phyloP scores from a whole-genome alignment of 805 yeast genomes.

The Yamadazyma tumulicola region DNA sequence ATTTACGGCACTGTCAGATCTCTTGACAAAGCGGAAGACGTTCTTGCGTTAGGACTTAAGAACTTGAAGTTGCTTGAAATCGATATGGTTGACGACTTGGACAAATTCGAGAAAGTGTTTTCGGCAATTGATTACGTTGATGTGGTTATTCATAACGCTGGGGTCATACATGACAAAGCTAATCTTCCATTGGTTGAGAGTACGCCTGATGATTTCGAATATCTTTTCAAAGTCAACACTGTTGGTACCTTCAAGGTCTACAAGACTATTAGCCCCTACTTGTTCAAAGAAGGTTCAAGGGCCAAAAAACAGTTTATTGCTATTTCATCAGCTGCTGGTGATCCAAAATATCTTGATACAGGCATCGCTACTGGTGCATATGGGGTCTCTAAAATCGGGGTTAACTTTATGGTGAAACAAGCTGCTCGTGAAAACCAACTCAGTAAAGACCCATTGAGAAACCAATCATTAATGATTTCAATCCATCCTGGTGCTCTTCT shows the following conservation, averaged over 20 bases:
- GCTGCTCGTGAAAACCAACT: constrained; percentile 16
- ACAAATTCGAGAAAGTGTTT: constrained; percentile 6
- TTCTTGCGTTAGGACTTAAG: constrained; percentile 1
- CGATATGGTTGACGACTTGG: constrained; percentile 6
- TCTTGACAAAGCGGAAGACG: constrained; percentile 15
- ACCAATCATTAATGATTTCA: constrained; percentile 24
- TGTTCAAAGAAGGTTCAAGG: constrained; percentile 12
- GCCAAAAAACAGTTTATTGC: not conserved
- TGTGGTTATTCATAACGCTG: constrained; percentile 33
- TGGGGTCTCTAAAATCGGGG: constrained; percentile 33
- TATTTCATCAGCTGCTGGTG: not conserved
- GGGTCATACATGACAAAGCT: constrained; percentile 9
- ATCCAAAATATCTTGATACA: not conserved
- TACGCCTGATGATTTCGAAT: constrained; percentile 1
- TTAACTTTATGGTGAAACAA: constrained; percentile 24
- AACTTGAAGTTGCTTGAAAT: constrained; percentile 8
- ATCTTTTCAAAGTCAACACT: constrained; percentile 7
- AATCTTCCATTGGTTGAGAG: not conserved
- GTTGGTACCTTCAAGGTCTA: constrained; percentile 13
- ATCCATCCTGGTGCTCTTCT: constrained; percentile 39
- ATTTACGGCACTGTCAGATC: constrained; percentile 40
- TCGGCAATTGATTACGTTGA: constrained; percentile 19
- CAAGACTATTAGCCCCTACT: constrained; percentile 24
- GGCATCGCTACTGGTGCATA: constrained; percentile 11
- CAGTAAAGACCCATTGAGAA: not conserved